These are phyloP conservation scores for Pharus latifolius DNA, from an alignment of 176 grass and related monocot genomes.

Conservation along the genomic window DNA sequence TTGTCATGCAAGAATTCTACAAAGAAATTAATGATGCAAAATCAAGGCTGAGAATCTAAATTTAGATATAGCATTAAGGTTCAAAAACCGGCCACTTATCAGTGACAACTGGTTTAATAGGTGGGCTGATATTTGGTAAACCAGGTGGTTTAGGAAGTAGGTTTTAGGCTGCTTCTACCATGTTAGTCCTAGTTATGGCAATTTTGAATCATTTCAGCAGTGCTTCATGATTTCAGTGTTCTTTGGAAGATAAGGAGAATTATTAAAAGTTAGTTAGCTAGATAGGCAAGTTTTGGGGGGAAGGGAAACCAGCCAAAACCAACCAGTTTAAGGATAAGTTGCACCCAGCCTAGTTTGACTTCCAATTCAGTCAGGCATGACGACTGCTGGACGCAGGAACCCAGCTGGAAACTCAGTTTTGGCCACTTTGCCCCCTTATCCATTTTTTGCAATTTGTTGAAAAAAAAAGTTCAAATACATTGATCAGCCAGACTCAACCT, in stretches of 20 bases:
- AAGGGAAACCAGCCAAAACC: no score
- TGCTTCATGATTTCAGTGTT: background rate
- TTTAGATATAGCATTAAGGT: background rate
- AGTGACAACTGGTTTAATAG: background rate
- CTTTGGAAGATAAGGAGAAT: no score
- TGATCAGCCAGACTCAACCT: background rate
- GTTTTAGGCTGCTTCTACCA: background rate
- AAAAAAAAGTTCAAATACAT: background rate
- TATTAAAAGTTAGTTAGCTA: no score
- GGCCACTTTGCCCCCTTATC: no score
- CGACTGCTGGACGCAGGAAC: no score
- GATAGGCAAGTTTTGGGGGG: no score
- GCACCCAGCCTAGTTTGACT: background rate
- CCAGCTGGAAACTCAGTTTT: no score
- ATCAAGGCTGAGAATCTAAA: background rate
- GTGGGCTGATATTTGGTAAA: no score
- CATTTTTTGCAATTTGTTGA: no score
- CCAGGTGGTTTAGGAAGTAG: background rate
- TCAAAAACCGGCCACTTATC: background rate
- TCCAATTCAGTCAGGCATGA: no score
- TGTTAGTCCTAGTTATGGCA: background rate
- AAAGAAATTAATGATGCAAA: background rate
- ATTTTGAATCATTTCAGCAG: background rate
- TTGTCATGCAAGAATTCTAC: slow-evolving; percentile 2
- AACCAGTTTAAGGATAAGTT: no score